Base-by-base conservation (phyloP, 2,329 filamentous ascomycete species). In the Colletotrichum liriopes region DNA sequence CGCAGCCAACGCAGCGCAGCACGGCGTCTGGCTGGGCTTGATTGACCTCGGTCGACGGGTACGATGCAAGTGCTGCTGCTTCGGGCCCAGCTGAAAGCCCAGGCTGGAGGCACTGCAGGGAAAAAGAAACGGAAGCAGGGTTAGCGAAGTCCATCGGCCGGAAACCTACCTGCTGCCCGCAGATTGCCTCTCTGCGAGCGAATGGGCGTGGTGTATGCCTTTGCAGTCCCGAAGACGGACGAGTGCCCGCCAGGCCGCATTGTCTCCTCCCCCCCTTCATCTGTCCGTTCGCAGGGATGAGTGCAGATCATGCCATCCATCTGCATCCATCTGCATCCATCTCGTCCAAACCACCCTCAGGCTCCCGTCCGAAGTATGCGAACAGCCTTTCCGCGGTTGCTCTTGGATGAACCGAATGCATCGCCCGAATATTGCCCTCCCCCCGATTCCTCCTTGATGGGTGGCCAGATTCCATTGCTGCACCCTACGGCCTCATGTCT, bases 241-340 rank as follows among this genome's bases (percentile, higher is more conserved):
- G 61, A 29, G 26, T 32, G 55, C 45, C 51, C 37, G 39, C 56
- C 60, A 67, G 47, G 47, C 49, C 51, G 55, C 56, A 45, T 67
- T 26, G 8, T 37, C 35, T 26, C 49, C 49, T n/a, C n/a, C 60
- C 60, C 45, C 26, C n/a, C 60, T 26, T 39, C 45, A 49, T 32
- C 23, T 39, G 51, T 52, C 65, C 58, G 51, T 58, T 43, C 52
- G 56, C 64, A 68, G 69, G 69, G 69, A 71, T 60, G 47, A 58
- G 43, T 26, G 58, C 26, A 71, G 56, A 71, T 71, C 69, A 58
- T 39, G 43, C 65, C 61, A 55, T 64, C 49, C 37, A 29, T 41
- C n/a, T 41, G 29, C 61, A 55, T 64, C 49, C 37, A 29, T 41
- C n/a, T 41, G 29, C 60, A 39, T 52, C 60, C 23, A 41, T 26